These are phyloP conservation scores for Argentina anserina DNA, from an alignment of 306 rosid species.

Conservation along the genomic window DNA sequence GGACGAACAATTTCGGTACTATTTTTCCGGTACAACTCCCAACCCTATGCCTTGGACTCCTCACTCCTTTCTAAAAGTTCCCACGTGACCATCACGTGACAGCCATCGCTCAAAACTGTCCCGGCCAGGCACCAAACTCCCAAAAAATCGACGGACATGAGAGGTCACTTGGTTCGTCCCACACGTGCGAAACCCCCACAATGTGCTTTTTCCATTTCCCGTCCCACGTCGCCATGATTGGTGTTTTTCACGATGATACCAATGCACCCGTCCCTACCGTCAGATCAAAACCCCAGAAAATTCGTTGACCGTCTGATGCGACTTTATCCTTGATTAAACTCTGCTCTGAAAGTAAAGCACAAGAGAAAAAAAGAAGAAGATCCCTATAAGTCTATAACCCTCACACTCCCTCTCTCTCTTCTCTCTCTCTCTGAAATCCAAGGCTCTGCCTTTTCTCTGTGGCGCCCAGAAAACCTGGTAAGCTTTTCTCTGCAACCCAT, in stretches of 20 bases:
- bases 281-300: constrained; percentile 23
- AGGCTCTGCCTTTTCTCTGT: constrained; percentile 24
- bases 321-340: constrained; percentile 44
- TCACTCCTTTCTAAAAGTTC: not conserved
- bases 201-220: not conserved
- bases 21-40: too few relatives aligned
- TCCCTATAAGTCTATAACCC: constrained; percentile 3
- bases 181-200: constrained; percentile 5
- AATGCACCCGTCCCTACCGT: constrained; percentile 31
- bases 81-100: constrained; percentile 9
- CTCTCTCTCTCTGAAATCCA: constrained; percentile 12
- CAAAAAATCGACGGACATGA: not conserved
- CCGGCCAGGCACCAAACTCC: not conserved
- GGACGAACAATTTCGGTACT: too few relatives aligned
- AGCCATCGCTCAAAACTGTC: not conserved
- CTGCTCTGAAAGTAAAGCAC: constrained; percentile 3
- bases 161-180: constrained; percentile 22
- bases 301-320: constrained; percentile 23
- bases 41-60: not conserved
- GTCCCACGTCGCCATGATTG: constrained; percentile 42
- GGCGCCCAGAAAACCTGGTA: constrained; percentile 38
- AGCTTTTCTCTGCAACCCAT: constrained; percentile 22
- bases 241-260: constrained; percentile 31
- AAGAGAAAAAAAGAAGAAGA: not conserved
- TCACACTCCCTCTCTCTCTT: constrained; percentile 21